Conservation (phyloP, 75 land plant species). For the Selaginella tamariscina region DNA sequence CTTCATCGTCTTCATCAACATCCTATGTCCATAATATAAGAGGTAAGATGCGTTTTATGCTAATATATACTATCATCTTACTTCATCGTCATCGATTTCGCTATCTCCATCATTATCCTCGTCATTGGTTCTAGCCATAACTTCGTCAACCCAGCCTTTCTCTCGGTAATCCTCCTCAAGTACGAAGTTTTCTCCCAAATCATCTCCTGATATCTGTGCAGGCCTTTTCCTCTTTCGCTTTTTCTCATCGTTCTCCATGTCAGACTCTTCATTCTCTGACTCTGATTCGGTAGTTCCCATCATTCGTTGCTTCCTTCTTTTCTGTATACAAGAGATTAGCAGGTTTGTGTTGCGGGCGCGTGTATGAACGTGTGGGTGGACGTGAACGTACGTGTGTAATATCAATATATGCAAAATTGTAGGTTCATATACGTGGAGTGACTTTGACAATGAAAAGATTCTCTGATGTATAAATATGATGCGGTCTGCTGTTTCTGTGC, state of each 20-base stretch:
- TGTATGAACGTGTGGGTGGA: too few species aligned
- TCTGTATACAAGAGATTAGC: constrained; percentile 28
- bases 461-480: too few species aligned
- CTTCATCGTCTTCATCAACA: constrained; percentile 20
- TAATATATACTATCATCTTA: constrained; percentile 12
- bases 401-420: too few species aligned
- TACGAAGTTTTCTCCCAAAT: constrained; percentile 77
- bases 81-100: constrained; percentile 30
- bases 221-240: constrained; percentile 17
- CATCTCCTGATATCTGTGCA: constrained; percentile 66
- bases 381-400: too few species aligned
- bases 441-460: too few species aligned
- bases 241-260: constrained; percentile 11
- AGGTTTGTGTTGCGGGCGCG: background rate
- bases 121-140: constrained; percentile 34
- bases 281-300: constrained; percentile 31
- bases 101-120: constrained; percentile 26
- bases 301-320: constrained; percentile 81
- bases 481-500: too few species aligned
- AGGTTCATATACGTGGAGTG: too few species aligned
- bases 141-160: constrained; percentile 69
- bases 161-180: constrained; percentile 32
- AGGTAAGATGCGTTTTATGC: constrained; percentile 10
- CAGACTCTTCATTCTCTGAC: constrained; percentile 43
- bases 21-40: constrained; percentile 59